Evolutionary conservation across 2,329 filamentous ascomycete species (phyloP).

Genomic region (Talaromyces sp.): DNA sequence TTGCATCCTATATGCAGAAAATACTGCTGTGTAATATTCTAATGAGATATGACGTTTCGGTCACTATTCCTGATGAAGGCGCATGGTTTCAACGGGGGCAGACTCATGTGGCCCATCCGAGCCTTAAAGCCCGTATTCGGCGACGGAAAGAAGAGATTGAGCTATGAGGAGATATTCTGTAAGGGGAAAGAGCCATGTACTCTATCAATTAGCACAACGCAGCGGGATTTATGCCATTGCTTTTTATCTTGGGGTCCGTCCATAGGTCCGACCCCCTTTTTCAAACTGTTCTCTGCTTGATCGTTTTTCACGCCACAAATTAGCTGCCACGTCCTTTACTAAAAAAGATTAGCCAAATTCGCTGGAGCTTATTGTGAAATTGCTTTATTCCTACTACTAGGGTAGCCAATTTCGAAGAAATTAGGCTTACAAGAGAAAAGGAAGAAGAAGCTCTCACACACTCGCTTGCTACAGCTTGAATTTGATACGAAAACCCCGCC

Average conservation of each 20-base stretch:
- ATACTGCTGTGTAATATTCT: conserved; percentile 28
- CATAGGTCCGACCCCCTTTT: neutral
- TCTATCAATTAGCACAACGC: neutral
- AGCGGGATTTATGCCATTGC: neutral
- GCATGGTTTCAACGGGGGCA: neutral
- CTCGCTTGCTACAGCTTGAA: neutral
- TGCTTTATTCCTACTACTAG: neutral
- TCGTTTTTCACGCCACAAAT: neutral
- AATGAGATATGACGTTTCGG: conserved; percentile 27
- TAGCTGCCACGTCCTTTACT: neutral
- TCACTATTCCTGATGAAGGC: neutral
- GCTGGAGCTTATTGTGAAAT: neutral
- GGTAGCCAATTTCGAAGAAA: neutral
- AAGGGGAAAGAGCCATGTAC: neutral
- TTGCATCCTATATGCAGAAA: conserved; percentile 28
- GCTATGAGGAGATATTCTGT: neutral
- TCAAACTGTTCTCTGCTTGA: neutral
- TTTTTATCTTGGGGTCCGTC: neutral
- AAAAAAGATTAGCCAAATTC: neutral
- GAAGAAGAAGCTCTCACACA: neutral
- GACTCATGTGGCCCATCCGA: neutral
- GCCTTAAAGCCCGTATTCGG: neutral
- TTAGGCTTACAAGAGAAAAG: neutral
- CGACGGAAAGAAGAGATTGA: conserved; percentile 13
- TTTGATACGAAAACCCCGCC: neutral